Base-by-base conservation (phyloP, 371 early-diverging fungal species). In the Smittium culicis region DNA sequence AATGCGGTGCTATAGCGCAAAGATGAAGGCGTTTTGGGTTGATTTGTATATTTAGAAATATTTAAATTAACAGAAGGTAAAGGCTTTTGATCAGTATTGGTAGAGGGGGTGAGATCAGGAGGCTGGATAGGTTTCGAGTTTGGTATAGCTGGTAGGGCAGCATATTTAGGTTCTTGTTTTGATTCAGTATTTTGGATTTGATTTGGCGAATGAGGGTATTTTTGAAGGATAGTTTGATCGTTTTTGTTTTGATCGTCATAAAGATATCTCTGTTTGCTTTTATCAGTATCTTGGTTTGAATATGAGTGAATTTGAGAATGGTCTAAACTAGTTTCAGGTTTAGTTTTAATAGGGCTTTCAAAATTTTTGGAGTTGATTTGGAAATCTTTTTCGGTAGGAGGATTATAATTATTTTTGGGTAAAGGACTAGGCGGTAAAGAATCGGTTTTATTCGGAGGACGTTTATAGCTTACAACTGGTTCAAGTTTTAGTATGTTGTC, bases 1-100 rank as follows among this genome's bases (percentile, higher is more conserved):
- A 30, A 5, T 20, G 11, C 20, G 3, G 62, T 28, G 30, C 62
- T 62, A 31, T 25, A 34, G 5, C 62, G 16, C 5, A 62, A 31
- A 20, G 62, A 62, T 3, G 62, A 62, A 24, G 62, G 62, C 3
- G 62, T 62, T 62, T 62, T 62, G 5, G 62, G 62, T 29, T 20
- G 14, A 35, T 62, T 32, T 24, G 27, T 45, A 45, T 45, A 45
- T 20, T 20, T 45, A 45, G 5, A 11, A 11, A 45, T 11, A 45
- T 45, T 20, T 45, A 45, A 45, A 20, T 20, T 45, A 20, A 11
- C 20, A 11, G 5, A 20, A 11, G 45, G 45, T 45, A 11, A 5
- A 11, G 20, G 20, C 45, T 20, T 20, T 20, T 45, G 45, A n/a
- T n/a, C n/a, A n/a, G n/a, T n/a, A n/a, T n/a, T n/a, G n/a, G n/a